Evolutionary conservation across 2,329 filamentous ascomycete genomes (phyloP).

Genomic region (Chaetothyriales sp.): DNA sequence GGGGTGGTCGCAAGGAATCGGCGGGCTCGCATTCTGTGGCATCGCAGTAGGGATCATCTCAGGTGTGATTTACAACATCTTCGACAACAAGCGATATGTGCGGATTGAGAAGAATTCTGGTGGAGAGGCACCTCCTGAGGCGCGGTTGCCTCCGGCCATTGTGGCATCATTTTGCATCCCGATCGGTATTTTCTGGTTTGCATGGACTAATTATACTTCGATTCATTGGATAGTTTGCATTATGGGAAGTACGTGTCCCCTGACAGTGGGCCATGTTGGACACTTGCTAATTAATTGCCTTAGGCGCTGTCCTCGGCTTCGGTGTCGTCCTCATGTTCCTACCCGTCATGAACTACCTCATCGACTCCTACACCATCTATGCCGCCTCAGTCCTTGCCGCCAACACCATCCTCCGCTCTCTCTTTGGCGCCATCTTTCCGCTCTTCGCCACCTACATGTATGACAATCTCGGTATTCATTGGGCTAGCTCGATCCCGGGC

Average conservation of each 20-base stretch:
- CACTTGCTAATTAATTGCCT: conserved; percentile 29
- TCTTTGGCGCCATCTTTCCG: conserved; percentile 36
- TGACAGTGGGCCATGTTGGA: conserved; percentile 6
- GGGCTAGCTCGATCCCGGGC: conserved; percentile 34
- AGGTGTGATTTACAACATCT: conserved; percentile 29
- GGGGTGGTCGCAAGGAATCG: conserved; percentile 34
- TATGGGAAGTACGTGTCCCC: not conserved
- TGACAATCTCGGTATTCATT: conserved; percentile 32
- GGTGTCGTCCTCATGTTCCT: conserved; percentile 31
- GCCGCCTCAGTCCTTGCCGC: conserved; percentile 31
- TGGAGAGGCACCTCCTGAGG: conserved; percentile 50
- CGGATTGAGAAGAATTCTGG: conserved; percentile 30
- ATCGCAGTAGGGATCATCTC: conserved; percentile 31
- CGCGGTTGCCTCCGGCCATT: conserved; percentile 38
- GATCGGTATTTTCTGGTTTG: conserved; percentile 46
- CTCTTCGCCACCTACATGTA: conserved; percentile 37
- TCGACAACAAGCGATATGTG: conserved; percentile 29
- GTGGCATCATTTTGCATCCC: conserved; percentile 39
- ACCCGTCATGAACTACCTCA: conserved; percentile 30
- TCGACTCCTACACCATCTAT: conserved; percentile 32
- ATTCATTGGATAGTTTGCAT: conserved; percentile 27
- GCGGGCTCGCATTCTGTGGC: conserved; percentile 36
- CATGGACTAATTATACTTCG: conserved; percentile 41
- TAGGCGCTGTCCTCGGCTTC: conserved; percentile 28
- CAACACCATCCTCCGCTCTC: conserved; percentile 33